Percentiles rank a stretch among this genome's conserved stretches.
These are phyloP conservation scores for Aspergillus bertholletiae DNA, from an alignment of 495 filamentous ascomycete genomes.

Conservation along the genomic window DNA sequence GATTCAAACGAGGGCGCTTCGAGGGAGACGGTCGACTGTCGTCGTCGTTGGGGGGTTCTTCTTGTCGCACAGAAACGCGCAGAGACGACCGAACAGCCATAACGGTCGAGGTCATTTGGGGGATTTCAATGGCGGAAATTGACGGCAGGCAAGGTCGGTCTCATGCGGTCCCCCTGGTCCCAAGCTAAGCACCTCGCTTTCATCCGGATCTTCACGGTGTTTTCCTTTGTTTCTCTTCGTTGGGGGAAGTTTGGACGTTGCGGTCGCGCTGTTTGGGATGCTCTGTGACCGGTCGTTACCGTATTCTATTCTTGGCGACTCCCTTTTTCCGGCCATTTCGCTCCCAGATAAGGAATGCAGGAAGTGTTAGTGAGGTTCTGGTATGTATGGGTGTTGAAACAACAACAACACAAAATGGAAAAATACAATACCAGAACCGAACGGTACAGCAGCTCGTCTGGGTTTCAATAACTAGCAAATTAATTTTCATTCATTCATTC, in stretches of 20 bases:
- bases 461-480: no score
- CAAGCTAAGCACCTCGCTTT: background rate
- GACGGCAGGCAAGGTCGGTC: background rate
- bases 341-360: no score
- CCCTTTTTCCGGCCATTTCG: background rate
- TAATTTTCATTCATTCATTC: no score
- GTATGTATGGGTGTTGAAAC: no score
- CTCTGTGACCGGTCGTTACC: background rate
- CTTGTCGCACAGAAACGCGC: slow-evolving; percentile 35
- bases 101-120: slow-evolving; percentile 10
- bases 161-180: background rate
- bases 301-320: background rate
- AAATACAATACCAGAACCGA: no score
- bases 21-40: slow-evolving; percentile 22
- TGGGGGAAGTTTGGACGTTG: background rate
- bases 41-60: slow-evolving; percentile 13
- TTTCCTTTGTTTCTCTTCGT: background rate
- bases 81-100: slow-evolving; percentile 39
- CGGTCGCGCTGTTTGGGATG: background rate
- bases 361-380: no score
- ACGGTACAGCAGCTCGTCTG: no score
- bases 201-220: background rate
- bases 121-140: background rate
- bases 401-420: no score
- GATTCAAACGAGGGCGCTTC: slow-evolving; percentile 29